Evolutionary conservation across 2,329 filamentous ascomycete species (phyloP).

Genomic region (Aspergillus fischeri): DNA sequence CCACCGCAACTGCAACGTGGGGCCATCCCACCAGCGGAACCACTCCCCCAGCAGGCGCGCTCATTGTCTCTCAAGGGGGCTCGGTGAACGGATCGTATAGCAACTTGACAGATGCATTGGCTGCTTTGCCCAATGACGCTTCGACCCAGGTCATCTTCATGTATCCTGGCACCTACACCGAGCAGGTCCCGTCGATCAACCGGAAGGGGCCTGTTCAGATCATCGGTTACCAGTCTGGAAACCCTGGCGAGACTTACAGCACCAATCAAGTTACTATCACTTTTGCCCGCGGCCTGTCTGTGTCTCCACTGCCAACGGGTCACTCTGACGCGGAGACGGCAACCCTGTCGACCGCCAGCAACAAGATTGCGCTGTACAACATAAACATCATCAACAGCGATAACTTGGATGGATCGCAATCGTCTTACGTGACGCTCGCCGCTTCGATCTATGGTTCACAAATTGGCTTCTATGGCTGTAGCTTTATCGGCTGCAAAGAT

Average conservation of each 20-base stretch:
- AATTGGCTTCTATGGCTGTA: conserved; percentile 45
- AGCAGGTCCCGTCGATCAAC: conserved; percentile 20
- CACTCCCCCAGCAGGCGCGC: conserved; percentile 37
- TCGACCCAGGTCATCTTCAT: conserved; percentile 36
- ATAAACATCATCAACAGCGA: conserved; percentile 19
- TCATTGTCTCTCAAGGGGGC: conserved; percentile 39
- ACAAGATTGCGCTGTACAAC: conserved; percentile 17
- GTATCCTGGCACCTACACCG: conserved; percentile 17
- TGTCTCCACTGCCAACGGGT: conserved; percentile 19
- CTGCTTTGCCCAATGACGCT: conserved; percentile 31
- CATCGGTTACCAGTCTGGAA: conserved; percentile 14
- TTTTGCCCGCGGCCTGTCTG: conserved; percentile 20
- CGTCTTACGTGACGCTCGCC: conserved; percentile 16
- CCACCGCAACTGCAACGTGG: conserved; percentile 13
- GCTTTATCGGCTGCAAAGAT: conserved; percentile 49
- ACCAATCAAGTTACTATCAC: conserved; percentile 14
- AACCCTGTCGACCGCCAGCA: conserved; percentile 17
- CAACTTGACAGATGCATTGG: conserved; percentile 33
- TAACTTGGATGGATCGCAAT: conserved; percentile 23
- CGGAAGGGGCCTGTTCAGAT: conserved; percentile 16
- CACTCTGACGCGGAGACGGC: conserved; percentile 23
- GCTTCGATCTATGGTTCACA: conserved; percentile 10
- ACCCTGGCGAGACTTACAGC: conserved; percentile 15
- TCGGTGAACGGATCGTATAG: conserved; percentile 27
- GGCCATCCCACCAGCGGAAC: conserved; percentile 41